Base-by-base conservation (phyloP, 148 eudicot species). In the Chenopodium berlandieri region DNA sequence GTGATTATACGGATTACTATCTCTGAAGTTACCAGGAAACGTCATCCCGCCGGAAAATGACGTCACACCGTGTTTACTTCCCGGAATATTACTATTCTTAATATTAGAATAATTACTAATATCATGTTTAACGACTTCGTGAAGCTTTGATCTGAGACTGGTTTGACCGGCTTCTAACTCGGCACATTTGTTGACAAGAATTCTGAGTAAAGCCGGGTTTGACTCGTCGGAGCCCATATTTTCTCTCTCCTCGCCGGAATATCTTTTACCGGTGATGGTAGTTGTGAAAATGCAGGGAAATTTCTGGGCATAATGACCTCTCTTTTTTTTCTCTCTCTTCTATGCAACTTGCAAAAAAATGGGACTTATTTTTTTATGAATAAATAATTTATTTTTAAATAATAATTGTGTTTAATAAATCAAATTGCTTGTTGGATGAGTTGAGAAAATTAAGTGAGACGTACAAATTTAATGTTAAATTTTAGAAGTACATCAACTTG, bases 131-230 rank as follows among this genome's bases (percentile, higher is more conserved):
- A 82, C 27, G 2, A 85, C 23, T 37, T 77, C 54, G 46, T 72
- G 47, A 30, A 85, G 79, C 20, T 81, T 46, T 10, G 80, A 46
- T 37, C 64, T 58, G 9, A 85, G 87, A 25, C 44, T 60, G 31
- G 84, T 75, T 31, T 85, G 82, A 79, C 73, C 40, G 60, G 76
- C 72, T 37, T 85, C 84, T 60, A 85, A 70, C 67, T 85, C 82
- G 79, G 87, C 74, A 67, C 87, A 81, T 11, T 82, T 79, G 78
- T 81, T 75, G 44, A 34, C 87, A 12, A 85, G 7, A 22, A 82
- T 52, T 75, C 77, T 50, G 77, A 70, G 72, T 14, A 78, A 68
- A 78, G 44, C 23, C 81, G 73, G 30, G 58, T 47, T 40, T 2
- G 84, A 67, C 63, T 81, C 84, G 58, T 81, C 78, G 22, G 83